A percentile compares a stretch with the other conserved stretches of the same genome.
phyloP scores from a whole-genome alignment of 2,329 filamentous ascomycete species.

The Talaromyces rugulosus region DNA sequence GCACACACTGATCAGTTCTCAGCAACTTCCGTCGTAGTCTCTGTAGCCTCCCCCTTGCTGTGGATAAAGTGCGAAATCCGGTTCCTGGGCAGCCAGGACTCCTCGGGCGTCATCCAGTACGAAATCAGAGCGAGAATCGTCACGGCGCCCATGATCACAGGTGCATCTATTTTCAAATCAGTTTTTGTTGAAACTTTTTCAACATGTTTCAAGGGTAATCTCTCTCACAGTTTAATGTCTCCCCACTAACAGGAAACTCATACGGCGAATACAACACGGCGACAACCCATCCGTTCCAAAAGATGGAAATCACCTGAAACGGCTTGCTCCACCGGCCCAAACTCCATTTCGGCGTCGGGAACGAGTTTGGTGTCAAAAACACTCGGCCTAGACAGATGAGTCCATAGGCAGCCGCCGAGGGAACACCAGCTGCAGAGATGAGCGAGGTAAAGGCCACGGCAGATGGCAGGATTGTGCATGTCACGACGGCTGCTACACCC shows the following conservation, averaged over 20 bases:
- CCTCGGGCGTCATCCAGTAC: conserved; percentile 47
- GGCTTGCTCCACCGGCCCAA: conserved; percentile 43
- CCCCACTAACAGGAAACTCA: conserved; percentile 40
- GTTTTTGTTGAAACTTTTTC: conserved; percentile 9
- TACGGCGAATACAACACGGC: conserved; percentile 47
- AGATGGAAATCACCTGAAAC: conserved; percentile 45
- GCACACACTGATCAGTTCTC: background rate
- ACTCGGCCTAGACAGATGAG: conserved; percentile 49
- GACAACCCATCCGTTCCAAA: conserved; percentile 51
- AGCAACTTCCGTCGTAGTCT: conserved; percentile 6
- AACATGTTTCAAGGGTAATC: conserved; percentile 12
- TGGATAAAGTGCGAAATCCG: conserved; percentile 44
- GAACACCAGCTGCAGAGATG: conserved; percentile 51
- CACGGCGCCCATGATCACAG: conserved; percentile 49
- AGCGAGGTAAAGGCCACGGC: conserved; percentile 52
- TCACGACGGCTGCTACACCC: conserved; percentile 50
- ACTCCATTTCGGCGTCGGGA: conserved; percentile 47
- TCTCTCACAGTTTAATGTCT: conserved; percentile 43
- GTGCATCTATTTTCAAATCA: conserved; percentile 35
- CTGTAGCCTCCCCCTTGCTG: conserved; percentile 25
- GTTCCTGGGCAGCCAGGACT: conserved; percentile 43
- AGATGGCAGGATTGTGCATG: conserved; percentile 57
- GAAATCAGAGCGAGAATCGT: conserved; percentile 47
- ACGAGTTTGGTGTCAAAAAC: conserved; percentile 45
- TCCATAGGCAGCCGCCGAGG: conserved; percentile 50